Conservation (phyloP, 1,284 basidiomycete species). For the Ustilago tritici region DNA sequence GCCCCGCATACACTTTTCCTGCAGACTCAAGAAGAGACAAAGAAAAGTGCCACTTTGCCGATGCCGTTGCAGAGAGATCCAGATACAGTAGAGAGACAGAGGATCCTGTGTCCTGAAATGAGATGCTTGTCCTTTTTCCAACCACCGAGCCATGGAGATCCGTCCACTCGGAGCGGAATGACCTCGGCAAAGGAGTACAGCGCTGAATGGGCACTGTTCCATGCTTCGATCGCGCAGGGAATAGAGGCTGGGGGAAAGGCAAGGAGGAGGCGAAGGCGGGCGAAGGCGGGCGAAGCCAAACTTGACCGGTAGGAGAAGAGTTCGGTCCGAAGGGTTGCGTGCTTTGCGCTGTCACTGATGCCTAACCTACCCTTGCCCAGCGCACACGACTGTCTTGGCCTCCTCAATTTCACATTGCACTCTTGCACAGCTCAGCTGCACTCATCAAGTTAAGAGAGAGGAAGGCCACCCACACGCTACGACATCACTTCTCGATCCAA, state of each 20-base stretch:
- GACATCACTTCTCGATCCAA: no score
- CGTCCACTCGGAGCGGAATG: slow-evolving; percentile 2
- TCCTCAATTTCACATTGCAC: no score
- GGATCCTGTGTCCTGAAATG: no score
- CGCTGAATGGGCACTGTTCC: not conserved
- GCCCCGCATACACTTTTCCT: slow-evolving; percentile 1
- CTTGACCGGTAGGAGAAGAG: not conserved
- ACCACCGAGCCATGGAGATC: slow-evolving; percentile 10
- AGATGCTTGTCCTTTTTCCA: not conserved
- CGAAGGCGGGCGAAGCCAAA: not conserved
- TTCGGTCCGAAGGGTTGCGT: not conserved
- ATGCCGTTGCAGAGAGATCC: not conserved
- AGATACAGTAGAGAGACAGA: no score
- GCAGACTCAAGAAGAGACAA: no score
- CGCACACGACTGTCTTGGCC: no score
- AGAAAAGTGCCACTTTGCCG: slow-evolving; percentile 3
- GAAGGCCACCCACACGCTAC: no score
- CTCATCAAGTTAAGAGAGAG: no score
- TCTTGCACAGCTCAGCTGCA: no score
- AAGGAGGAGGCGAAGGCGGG: not conserved
- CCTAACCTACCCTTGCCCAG: no score
- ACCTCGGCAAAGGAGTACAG: not conserved
- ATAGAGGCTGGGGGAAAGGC: not conserved
- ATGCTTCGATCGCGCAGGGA: not conserved
- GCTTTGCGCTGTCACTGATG: not conserved